Evolutionary conservation across 73 alveolate species (phyloP).

Genomic region (Stentor roeselii): DNA sequence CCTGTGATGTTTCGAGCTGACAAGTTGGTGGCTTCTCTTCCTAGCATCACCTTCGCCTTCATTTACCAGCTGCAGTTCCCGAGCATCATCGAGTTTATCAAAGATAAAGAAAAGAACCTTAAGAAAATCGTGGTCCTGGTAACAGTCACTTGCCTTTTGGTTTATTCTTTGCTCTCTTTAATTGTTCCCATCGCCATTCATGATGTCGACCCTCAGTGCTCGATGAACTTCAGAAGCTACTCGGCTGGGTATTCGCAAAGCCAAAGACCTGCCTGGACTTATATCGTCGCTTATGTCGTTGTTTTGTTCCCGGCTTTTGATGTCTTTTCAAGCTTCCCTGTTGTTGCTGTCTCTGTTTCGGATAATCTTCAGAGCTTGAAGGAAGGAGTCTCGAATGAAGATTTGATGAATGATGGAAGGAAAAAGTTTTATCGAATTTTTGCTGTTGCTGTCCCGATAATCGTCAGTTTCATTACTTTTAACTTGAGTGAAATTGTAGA

Average conservation of each 20-base stretch:
- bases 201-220: neutral
- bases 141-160: neutral
- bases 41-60: neutral
- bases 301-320: slow-evolving; percentile 18
- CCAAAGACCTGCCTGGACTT: slow-evolving; percentile 19
- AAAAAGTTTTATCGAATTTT: neutral
- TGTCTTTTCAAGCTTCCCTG: neutral
- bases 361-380: neutral
- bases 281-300: neutral
- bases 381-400: neutral
- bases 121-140: neutral
- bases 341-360: slow-evolving; percentile 1
- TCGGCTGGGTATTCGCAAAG: slow-evolving; percentile 20
- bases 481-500: neutral
- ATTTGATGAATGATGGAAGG: neutral
- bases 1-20: neutral
- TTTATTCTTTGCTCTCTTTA: neutral
- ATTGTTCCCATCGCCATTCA: neutral
- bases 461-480: neutral
- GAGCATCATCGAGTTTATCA: neutral
- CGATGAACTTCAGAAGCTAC: neutral
- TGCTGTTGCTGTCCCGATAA: neutral
- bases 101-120: neutral
- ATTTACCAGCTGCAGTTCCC: neutral
- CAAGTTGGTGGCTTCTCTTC: neutral